Base-by-base conservation (phyloP, 2,329 filamentous ascomycete species). In the Neodidymelliopsis sp. region DNA sequence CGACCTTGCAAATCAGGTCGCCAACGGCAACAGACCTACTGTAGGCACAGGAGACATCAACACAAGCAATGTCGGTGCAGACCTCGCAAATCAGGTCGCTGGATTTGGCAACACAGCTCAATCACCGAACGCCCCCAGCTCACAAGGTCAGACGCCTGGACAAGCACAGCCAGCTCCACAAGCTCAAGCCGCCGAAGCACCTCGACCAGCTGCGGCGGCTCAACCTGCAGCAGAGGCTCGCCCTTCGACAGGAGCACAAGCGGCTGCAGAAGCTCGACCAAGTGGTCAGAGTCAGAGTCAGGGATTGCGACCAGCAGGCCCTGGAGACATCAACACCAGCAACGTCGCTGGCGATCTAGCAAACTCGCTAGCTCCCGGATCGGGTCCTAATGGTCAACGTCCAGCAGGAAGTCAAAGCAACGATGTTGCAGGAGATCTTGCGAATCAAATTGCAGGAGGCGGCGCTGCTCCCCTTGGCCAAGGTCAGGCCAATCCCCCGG, bases 1-100 rank as follows among this genome's bases (percentile, higher is more conserved):
- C 18, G 57, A 56, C 33, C 36, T 63, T 20, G 53, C 57, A 12
- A 63, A 61, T 13, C 56, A 65, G 42, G 41, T 63, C 23, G 49
- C 59, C 15, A 54, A 53, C 39, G 59, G 47, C 31, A 43, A 43
- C 23, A 34, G 22, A 20, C 33, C 38, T 25, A 56, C 25, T n/a
- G 43, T 35, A 23, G 50, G 45, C 23, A 41, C 50, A 41, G 48
- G 48, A 34, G 49, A 51, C 19, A 30, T 55, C 33, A 44, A 29
- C 20, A 54, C 45, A 24, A 47, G 25, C 18, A 45, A 55, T 20
- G 33, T 56, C n/a, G 59, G 36, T 7, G 54, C 45, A 24, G 53
- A 53, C 35, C 39, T 63, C 19, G 53, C 56, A 11, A 62, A 61
- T 18, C 56, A 65, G 42, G 48, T 59, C 27, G 49, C 58, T n/a